These are phyloP conservation scores for Myxozyma geophila DNA, from an alignment of 805 yeast genomes.

Conservation along the genomic window DNA sequence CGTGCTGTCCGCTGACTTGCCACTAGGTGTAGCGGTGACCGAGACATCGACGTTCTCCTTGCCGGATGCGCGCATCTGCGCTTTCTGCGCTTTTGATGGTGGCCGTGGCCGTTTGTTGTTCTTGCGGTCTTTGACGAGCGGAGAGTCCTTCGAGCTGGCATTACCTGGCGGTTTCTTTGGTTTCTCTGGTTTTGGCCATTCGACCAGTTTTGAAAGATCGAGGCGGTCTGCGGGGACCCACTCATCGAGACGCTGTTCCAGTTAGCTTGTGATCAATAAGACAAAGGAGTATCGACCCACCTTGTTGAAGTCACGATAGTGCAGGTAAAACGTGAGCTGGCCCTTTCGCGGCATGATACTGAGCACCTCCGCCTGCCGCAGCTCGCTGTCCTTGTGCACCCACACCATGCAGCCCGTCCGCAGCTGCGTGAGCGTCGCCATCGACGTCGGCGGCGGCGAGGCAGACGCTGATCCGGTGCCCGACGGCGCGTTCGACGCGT, in stretches of 20 bases:
- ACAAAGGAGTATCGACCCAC: constrained; percentile 19
- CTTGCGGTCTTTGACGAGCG: constrained; percentile 28
- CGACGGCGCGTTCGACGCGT: background rate
- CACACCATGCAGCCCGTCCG: constrained; percentile 77
- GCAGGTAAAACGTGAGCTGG: constrained; percentile 83
- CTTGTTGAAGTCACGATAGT: constrained; percentile 91
- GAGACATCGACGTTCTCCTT: constrained; percentile 35
- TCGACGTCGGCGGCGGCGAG: constrained; percentile 35
- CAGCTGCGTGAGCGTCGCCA: constrained; percentile 34
- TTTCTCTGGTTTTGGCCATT: constrained; percentile 66
- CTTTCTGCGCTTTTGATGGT: constrained; percentile 11
- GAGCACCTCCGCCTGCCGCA: constrained; percentile 81
- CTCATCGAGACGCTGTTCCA: constrained; percentile 75
- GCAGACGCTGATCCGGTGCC: constrained; percentile 5
- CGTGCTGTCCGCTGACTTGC: background rate
- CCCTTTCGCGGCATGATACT: constrained; percentile 77
- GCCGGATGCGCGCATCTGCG: constrained; percentile 46
- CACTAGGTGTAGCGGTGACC: background rate
- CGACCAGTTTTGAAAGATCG: constrained; percentile 70
- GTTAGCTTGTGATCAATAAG: background rate
- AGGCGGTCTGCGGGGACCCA: constrained; percentile 81
- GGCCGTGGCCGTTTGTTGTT: constrained; percentile 26
- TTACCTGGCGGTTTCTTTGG: constrained; percentile 50
- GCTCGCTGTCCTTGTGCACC: constrained; percentile 79
- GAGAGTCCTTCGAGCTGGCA: constrained; percentile 38